Percentiles rank a stretch among this genome's conserved stretches.
phyloP scores from a whole-genome alignment of 768 basidiomycete species.

The Pisolithus marmoratus region DNA sequence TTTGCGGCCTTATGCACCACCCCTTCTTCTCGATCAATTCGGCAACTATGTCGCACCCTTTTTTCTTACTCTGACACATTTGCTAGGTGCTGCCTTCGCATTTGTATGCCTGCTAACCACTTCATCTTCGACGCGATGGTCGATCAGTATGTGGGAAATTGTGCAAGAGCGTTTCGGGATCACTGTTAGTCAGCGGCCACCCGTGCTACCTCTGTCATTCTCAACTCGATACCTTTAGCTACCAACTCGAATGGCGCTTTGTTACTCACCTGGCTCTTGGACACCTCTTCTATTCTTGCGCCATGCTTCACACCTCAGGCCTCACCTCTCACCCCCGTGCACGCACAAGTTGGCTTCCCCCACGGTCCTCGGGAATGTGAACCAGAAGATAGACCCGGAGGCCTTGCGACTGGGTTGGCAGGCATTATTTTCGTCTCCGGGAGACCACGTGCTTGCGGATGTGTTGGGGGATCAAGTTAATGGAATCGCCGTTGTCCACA shows the following conservation, averaged over 20 bases:
- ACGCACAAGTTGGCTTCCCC: too few species aligned
- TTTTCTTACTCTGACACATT: too few species aligned
- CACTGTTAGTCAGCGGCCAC: too few species aligned
- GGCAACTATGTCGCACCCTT: conserved; percentile 92
- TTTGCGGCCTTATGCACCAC: conserved; percentile 86
- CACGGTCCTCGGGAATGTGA: too few species aligned
- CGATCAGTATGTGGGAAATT: conserved; percentile 97
- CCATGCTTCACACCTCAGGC: conserved; percentile 95
- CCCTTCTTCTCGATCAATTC: conserved; percentile 89
- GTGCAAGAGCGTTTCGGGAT: conserved; percentile 97
- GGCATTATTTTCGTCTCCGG: too few species aligned
- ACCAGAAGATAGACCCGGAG: too few species aligned
- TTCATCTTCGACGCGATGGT: conserved; percentile 98
- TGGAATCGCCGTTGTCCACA: too few species aligned
- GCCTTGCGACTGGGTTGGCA: too few species aligned
- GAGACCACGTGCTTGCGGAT: too few species aligned
- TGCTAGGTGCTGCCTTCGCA: too few species aligned
- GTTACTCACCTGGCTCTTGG: conserved; percentile 93
- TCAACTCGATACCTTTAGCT: conserved; percentile 96
- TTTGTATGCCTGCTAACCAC: conserved; percentile 83
- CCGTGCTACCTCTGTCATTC: conserved; percentile 86
- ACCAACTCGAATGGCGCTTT: conserved; percentile 98
- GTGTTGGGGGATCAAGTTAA: too few species aligned
- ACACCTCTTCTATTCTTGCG: conserved; percentile 86
- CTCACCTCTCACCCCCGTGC: conserved; percentile 93